Base-by-base conservation (phyloP, 768 basidiomycete species). In the Kwoniella heveanensis region DNA sequence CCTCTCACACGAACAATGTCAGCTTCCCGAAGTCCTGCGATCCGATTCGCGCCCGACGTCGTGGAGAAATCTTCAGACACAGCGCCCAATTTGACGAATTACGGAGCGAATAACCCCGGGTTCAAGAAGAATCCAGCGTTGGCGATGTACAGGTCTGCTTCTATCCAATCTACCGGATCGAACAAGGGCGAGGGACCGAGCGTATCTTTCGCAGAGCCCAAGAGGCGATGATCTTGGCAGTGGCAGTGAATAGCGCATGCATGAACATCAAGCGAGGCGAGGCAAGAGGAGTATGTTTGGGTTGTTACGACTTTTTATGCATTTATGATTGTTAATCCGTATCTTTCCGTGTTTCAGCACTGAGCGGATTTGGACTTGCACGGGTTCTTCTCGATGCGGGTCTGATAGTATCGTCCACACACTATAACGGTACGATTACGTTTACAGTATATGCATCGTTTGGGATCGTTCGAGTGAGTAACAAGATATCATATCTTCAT, bases 11-110 rank as follows among this genome's bases (percentile, higher is more conserved):
- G 66, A 19, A 64, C 69, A 17, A 37, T 60, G n/a, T 67, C 68
- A n/a, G 48, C 51, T 2, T 56, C 57, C 1, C 46, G 67, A 24
- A 69, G 56, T 36, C 51, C 62, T 4, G 66, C 71, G 2, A 70
- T 79, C 13, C 66, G 78, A 13, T 79, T 79, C 48, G 78, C 76
- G 5, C 58, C 63, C 27, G 73, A 72, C 37, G 51, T 48, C n/a
- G 53, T 50, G 15, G 62, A 66, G 4, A 47, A 58, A 37, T 73
- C 71, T 2, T 69, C 66, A 2, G 77, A 77, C n/a, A 77, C 76
- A 9, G 77, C 72, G 1, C 78, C 76, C 4, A 65, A 70, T 2
- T 22, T 60, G n/a, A 60, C 55, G 30, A 71, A 70, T 57, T 76
- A 76, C 49, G 74, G 74, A 4, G 65, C 60, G 17, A 55, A 44